A percentile compares a stretch with the other conserved stretches of the same genome.
Conservation (phyloP, 495 filamentous ascomycete species). For the Podospora australis region DNA sequence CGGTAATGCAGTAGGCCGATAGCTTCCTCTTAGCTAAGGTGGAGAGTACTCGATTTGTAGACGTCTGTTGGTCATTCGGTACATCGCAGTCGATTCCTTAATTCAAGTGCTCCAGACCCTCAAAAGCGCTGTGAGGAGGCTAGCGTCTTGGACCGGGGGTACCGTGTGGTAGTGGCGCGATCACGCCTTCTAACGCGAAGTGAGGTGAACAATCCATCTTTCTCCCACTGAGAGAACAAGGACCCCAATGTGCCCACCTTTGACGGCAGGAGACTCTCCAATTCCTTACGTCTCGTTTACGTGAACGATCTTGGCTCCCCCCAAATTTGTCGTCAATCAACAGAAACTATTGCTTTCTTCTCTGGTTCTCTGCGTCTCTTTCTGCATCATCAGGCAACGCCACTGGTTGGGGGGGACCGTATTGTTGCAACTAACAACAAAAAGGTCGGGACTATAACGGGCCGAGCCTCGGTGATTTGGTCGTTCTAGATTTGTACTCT, state of each 20-base stretch:
- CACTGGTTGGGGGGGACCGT: conserved; percentile 1
- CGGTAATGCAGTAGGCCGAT: not conserved
- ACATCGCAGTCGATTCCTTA: no score
- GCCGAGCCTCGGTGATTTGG: conserved; percentile 1
- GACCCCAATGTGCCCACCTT: conserved; percentile 4
- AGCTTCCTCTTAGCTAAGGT: not conserved
- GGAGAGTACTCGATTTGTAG: no score
- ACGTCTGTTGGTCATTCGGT: no score
- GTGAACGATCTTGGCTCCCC: conserved; percentile 18
- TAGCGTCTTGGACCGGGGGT: conserved; percentile 10
- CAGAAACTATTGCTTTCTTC: conserved; percentile 11
- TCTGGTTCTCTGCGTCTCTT: conserved; percentile 1
- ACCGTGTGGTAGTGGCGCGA: conserved; percentile 16
- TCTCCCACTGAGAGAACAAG: not conserved
- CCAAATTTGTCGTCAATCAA: conserved; percentile 7
- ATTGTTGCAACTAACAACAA: not conserved
- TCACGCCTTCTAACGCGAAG: conserved; percentile 22
- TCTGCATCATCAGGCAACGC: not conserved
- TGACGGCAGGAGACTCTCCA: not conserved
- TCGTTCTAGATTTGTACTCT: not conserved
- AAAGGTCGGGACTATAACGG: conserved; percentile 7
- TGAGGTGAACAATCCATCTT: conserved; percentile 4
- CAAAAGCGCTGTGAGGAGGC: conserved; percentile 1
- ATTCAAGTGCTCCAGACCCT: no score
- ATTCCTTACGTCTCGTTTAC: conserved; percentile 22